phyloP scores from a whole-genome alignment of 225 moss, liverwort and hornwort species.

The Antitrichia curtipendula region DNA sequence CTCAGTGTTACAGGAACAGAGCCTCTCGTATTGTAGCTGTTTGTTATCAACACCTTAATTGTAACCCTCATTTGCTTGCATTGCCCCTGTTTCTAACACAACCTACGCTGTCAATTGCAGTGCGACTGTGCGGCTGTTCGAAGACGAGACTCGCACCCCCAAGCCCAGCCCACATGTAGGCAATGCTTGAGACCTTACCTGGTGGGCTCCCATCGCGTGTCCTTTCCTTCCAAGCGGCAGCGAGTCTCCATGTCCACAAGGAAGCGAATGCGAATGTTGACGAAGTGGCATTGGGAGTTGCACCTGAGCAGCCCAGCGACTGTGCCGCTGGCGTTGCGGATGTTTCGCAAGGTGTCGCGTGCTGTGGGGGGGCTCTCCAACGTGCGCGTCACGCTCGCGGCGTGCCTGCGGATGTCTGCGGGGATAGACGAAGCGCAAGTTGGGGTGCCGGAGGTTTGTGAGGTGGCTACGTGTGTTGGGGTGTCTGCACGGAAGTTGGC shows the following conservation, averaged over 20 bases:
- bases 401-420: constrained; percentile 26
- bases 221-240: background rate
- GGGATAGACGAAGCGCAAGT: constrained; percentile 31
- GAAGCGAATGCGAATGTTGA: constrained; percentile 3
- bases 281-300: constrained; percentile 42
- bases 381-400: constrained; percentile 17
- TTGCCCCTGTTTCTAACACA: background rate
- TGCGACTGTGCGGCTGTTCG: background rate
- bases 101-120: background rate
- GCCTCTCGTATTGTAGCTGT: background rate
- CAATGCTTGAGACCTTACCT: background rate
- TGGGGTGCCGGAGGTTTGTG: constrained; percentile 8
- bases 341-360: constrained; percentile 9
- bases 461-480: constrained; percentile 18
- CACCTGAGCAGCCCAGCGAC: constrained; percentile 29
- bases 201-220: background rate
- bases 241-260: background rate
- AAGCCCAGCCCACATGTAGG: background rate
- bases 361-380: background rate
- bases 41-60: background rate
- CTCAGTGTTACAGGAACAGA: background rate
- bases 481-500: constrained; percentile 17
- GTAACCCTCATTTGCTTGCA: background rate
- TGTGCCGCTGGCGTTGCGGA: constrained; percentile 18
- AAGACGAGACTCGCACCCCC: background rate